Percentiles rank a stretch among this genome's conserved stretches.
Conservation (phyloP, 2,329 filamentous ascomycete species). For the Ciborinia camelliae region DNA sequence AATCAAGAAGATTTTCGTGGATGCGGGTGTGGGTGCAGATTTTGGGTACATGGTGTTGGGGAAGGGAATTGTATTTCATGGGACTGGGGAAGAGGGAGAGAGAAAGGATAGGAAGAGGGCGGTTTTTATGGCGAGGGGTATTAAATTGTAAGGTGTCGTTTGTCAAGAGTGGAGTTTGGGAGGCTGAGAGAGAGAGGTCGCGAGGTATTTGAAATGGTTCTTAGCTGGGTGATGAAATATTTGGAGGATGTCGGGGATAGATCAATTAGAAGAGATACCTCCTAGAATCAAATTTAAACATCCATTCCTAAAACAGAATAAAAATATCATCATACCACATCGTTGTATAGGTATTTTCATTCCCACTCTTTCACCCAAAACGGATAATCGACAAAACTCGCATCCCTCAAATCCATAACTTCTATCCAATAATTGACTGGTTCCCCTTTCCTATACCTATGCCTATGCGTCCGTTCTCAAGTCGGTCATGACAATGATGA, state of each 20-base stretch:
- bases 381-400: neutral
- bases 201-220: too few relatives aligned
- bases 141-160: constrained; percentile 8
- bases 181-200: fast-evolving
- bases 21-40: constrained; percentile 56
- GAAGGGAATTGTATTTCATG: constrained; percentile 32
- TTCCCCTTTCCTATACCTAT: too few relatives aligned
- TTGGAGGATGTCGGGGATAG: neutral
- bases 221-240: neutral
- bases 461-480: too few relatives aligned
- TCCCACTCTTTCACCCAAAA: neutral
- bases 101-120: constrained; percentile 23
- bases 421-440: neutral
- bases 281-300: neutral
- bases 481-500: too few relatives aligned
- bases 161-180: neutral
- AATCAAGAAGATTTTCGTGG: constrained; percentile 58
- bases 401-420: neutral
- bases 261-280: too few relatives aligned
- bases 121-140: constrained; percentile 30
- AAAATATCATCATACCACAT: neutral
- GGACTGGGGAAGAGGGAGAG: constrained; percentile 15
- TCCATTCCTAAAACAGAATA: neutral
- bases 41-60: constrained; percentile 49
- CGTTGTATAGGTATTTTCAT: neutral